phyloP scores from a whole-genome alignment of 1,284 basidiomycete species.

The Melampsora abietis-canadensis region DNA sequence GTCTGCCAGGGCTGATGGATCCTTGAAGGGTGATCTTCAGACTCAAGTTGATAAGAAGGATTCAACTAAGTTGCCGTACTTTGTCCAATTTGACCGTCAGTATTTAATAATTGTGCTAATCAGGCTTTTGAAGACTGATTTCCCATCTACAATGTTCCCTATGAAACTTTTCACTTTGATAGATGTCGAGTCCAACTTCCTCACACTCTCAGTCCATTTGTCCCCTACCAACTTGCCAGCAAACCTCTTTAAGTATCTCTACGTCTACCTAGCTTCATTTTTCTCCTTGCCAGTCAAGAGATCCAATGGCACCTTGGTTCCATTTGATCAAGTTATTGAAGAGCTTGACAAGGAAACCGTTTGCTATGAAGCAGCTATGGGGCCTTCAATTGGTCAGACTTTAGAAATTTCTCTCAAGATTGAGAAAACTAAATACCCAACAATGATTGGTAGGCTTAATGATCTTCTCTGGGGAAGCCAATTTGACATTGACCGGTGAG shows the following conservation, averaged over 20 bases:
- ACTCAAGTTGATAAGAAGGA: constrained; percentile 68
- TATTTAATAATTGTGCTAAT: constrained; percentile 8
- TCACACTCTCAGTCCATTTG: constrained; percentile 67
- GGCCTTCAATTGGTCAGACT: constrained; percentile 71
- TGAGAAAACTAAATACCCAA: constrained; percentile 73
- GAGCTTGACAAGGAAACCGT: constrained; percentile 88
- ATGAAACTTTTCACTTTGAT: neutral
- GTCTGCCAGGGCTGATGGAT: constrained; percentile 57
- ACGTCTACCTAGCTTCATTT: constrained; percentile 79
- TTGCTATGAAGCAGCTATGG: constrained; percentile 72
- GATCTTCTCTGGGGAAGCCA: constrained; percentile 79
- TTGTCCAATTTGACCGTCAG: constrained; percentile 72
- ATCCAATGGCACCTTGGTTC: constrained; percentile 66
- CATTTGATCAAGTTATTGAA: constrained; percentile 87
- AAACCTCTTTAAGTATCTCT: constrained; percentile 59
- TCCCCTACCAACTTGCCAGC: constrained; percentile 55
- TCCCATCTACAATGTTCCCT: constrained; percentile 18
- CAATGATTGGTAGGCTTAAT: constrained; percentile 78
- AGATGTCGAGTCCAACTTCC: constrained; percentile 75
- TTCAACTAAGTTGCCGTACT: constrained; percentile 71
- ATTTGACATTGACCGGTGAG: constrained; percentile 77
- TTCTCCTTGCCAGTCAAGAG: constrained; percentile 82
- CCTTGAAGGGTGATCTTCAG: constrained; percentile 56
- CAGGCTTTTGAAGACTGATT: neutral
- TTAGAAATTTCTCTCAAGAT: constrained; percentile 78